Base-by-base conservation (phyloP, 139 green algal species). In the Chlamydomonas urium region DNA sequence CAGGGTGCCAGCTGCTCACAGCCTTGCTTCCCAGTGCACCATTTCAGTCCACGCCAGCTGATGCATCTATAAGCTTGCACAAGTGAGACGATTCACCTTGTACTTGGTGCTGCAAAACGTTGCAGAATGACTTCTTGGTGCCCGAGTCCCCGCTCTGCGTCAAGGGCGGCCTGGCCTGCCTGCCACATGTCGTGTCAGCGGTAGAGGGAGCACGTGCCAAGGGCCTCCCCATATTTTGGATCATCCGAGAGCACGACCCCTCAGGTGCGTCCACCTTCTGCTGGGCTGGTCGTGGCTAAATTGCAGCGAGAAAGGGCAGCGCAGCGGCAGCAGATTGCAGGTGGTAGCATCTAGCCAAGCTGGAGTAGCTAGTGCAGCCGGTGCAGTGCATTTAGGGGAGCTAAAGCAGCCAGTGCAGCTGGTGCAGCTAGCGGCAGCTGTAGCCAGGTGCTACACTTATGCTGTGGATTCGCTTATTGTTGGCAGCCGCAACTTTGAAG, bases 111-210 rank as follows among this genome's bases (percentile, higher is more conserved):
- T n/a, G n/a, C n/a, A n/a, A n/a, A n/a, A n/a, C n/a, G n/a, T n/a
- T 74, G 72, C 81, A 89, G 74, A 88, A 86, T 31, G 84, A 89
- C 48, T 89, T 89, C 38, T 75, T 66, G 28, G 48, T 86, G 17
- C 74, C 81, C 0, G 65, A 26, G 3, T 70, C 76, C 0, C 50
- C 65, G 4, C 36, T 89, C 2, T 81, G 75, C 32, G 81, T 89
- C 1, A 72, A 68, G 1, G 76, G 72, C 5, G 81, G 73, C 0
- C 66, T 82, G 58, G 77, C 1, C 3, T 80, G 76, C 38, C 68
- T 88, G 19, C 72, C 76, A 5, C 65, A 78, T 0, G 77, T 84
- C 1, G 33, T 75, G 3, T 45, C 81, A 6, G 79, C 82, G 0
- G 66, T 88, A 19, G 63, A 76, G 0, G 35, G 24, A 0, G 84